Conservation (phyloP, 2,329 filamentous ascomycete genomes). For the Verticillium tricorpus region DNA sequence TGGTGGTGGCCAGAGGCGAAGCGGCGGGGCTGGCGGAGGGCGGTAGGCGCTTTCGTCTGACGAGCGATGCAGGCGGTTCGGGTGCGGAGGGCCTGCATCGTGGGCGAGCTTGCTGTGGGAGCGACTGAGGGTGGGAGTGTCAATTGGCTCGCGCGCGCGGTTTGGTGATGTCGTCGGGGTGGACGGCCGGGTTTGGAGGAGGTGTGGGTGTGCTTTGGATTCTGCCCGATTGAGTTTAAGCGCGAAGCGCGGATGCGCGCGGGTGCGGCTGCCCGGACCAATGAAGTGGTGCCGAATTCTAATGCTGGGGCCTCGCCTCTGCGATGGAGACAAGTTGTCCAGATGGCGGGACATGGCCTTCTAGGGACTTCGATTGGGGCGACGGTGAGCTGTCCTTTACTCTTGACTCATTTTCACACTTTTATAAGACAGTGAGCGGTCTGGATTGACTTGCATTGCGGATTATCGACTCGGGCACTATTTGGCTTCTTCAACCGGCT, state of each 20-base stretch:
- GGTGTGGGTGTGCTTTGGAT: not conserved
- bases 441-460: not conserved
- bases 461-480: not conserved
- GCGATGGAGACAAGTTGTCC: slow-evolving; percentile 12
- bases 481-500: not conserved
- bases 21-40: slow-evolving; percentile 33
- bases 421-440: not conserved
- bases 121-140: slow-evolving; percentile 1
- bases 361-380: slow-evolving; percentile 9
- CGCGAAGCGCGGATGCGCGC: not conserved
- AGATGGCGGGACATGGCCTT: slow-evolving; percentile 4
- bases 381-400: slow-evolving; percentile 12
- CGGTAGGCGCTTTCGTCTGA: slow-evolving; percentile 23
- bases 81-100: slow-evolving; percentile 32
- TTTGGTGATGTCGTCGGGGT: slow-evolving; percentile 1
- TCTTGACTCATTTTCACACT: slow-evolving; percentile 7
- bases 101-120: slow-evolving; percentile 10
- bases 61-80: slow-evolving; percentile 30
- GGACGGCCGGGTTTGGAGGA: slow-evolving; percentile 3
- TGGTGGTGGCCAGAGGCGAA: slow-evolving; percentile 51
- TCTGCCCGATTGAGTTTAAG: not conserved
- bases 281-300: slow-evolving; percentile 12
- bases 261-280: slow-evolving; percentile 4
- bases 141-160: slow-evolving; percentile 8
- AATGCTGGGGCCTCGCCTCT: slow-evolving; percentile 11